These are phyloP conservation scores for Tulasnella calospora DNA, from an alignment of 768 basidiomycete genomes.

Conservation along the genomic window DNA sequence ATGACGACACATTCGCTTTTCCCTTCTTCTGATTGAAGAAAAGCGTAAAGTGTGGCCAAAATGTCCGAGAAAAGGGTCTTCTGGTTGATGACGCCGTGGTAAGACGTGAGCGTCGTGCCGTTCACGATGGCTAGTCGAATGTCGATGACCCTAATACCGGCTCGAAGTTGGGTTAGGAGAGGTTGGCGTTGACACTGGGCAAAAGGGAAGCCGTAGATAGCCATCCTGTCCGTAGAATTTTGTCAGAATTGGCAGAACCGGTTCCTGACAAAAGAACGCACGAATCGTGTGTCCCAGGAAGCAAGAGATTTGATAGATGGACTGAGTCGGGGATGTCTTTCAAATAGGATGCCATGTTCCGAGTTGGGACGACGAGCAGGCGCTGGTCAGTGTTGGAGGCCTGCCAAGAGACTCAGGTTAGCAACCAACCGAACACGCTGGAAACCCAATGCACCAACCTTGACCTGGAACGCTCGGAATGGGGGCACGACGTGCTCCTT, in stretches of 20 bases:
- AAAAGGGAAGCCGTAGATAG: conserved; percentile 78
- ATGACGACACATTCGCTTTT: conserved; percentile 72
- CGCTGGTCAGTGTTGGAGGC: conserved; percentile 18
- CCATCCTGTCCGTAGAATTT: conserved; percentile 49
- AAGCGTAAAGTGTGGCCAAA: conserved; percentile 54
- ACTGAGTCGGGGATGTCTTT: conserved; percentile 59
- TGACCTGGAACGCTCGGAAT: background rate
- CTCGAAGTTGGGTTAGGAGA: conserved; percentile 61
- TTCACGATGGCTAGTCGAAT: conserved; percentile 27
- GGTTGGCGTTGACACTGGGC: conserved; percentile 82
- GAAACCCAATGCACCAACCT: background rate
- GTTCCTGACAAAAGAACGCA: conserved; percentile 36
- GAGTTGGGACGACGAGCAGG: conserved; percentile 55
- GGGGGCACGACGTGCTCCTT: background rate
- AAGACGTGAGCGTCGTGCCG: conserved; percentile 41
- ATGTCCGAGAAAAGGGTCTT: conserved; percentile 62
- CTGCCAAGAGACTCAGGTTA: background rate
- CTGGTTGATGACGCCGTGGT: conserved; percentile 75
- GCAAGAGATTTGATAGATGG: conserved; percentile 64
- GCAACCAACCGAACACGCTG: background rate
- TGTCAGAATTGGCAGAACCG: background rate
- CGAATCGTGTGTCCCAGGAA: conserved; percentile 77
- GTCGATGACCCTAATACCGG: conserved; percentile 50
- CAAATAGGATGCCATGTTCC: conserved; percentile 56
- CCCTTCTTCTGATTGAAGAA: conserved; percentile 55